Base-by-base conservation (phyloP, 257 asterid genomes). In the Nicotiana benthamiana region DNA sequence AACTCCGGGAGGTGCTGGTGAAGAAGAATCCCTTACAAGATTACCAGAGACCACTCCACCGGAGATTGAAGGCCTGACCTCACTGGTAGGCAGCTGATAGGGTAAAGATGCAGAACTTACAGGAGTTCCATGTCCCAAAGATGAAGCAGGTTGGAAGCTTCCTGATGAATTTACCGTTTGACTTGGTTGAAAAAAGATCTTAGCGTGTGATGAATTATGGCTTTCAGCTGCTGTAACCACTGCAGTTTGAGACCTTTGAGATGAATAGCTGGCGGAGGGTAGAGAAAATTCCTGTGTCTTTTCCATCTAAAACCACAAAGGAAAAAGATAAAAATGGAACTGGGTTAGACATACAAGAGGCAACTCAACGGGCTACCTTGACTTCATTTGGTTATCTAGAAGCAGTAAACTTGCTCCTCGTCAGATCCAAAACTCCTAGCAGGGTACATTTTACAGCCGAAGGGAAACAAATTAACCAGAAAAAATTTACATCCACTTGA, bases 21-120 rank as follows among this genome's bases (percentile, higher is more conserved):
- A 82, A 87, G 86, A 78, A 54, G 86, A 75, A 66, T 80, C 89
- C 66, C 79, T 82, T n/a, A 83, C 89, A 82, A 83, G 85, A 88
- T 88, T 93, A 86, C 86, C 84, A 40, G 93, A 51, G 54, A 92
- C 80, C 82, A 88, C 81, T 64, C 90, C 90, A 83, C 87, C 68
- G 77, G 94, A 84, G 87, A 80, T 87, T 77, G 81, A 67, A 65
- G 94, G 93, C 81, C 94, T 91, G 82, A 96, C 86, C 92, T 94
- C 98, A 80, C 97, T 96, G 27, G 93, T 87, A 79, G 97, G 97
- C 76, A 91, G 96, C 92, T 96, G 99, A 86, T 91, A 93, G 16
- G 97, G 88, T 81, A 88, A 86, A 81, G 95, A 79, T 61, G 90
- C 65, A 68, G 91, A 83, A 79, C 84, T 92, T 79, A 86, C 80